A percentile compares a stretch with the other conserved stretches of the same genome.
Evolutionary conservation across 768 basidiomycete species (phyloP).

Genomic region (Suillus occidentalis): DNA sequence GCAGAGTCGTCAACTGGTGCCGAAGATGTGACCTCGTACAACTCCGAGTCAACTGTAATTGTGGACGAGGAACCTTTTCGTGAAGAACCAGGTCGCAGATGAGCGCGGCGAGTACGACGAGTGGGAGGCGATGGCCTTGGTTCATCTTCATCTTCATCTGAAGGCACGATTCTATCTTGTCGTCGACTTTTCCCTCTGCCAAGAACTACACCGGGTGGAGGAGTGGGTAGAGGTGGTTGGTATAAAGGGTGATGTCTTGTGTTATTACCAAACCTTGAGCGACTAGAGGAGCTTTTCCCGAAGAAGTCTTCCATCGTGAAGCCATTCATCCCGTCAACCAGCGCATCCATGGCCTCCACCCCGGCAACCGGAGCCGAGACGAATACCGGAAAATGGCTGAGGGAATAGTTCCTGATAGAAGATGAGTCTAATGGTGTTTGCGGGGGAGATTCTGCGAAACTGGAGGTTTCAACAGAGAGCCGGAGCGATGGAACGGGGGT

Average conservation of each 20-base stretch:
- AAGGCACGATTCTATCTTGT: constrained; percentile 33
- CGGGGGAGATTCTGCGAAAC: constrained; percentile 70
- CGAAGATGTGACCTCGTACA: constrained; percentile 18
- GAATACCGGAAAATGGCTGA: constrained; percentile 59
- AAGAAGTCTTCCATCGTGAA: constrained; percentile 54
- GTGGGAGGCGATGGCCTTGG: constrained; percentile 16
- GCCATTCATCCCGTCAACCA: constrained; percentile 89
- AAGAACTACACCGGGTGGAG: constrained; percentile 76
- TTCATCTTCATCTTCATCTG: constrained; percentile 54
- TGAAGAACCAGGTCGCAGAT: constrained; percentile 23
- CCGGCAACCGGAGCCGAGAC: constrained; percentile 78
- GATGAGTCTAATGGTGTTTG: constrained; percentile 61
- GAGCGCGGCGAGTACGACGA: constrained; percentile 13
- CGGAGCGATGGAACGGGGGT: constrained; percentile 51
- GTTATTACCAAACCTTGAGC: constrained; percentile 58
- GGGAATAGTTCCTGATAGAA: constrained; percentile 13
- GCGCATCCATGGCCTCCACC: constrained; percentile 84
- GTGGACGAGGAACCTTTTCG: constrained; percentile 30
- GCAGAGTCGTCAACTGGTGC: constrained; percentile 12
- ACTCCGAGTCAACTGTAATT: constrained; percentile 26
- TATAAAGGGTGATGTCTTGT: constrained; percentile 71
- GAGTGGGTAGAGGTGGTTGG: constrained; percentile 80
- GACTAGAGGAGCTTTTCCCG: constrained; percentile 42
- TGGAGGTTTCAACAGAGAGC: constrained; percentile 64
- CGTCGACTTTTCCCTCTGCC: constrained; percentile 44